Percentiles rank a stretch among this genome's conserved stretches.
These are phyloP conservation scores for Neoboletus magnificus DNA, from an alignment of 768 basidiomycete genomes.

Conservation along the genomic window DNA sequence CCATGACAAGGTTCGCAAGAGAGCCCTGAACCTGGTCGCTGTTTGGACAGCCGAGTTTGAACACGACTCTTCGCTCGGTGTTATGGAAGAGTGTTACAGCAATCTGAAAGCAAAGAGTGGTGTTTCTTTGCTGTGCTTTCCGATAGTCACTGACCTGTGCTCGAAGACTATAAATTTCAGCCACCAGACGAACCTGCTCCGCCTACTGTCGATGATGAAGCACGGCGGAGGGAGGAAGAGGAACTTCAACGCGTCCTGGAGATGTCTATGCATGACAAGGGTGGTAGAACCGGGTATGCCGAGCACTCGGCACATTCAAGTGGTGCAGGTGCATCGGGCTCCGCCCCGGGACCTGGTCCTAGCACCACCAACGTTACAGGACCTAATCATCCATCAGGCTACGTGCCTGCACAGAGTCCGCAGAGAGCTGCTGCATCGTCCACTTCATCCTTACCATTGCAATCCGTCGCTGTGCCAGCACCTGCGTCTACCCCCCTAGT, in stretches of 20 bases:
- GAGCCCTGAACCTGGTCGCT: conserved; percentile 68
- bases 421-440: conserved; percentile 31
- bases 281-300: conserved; percentile 63
- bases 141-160: conserved; percentile 10
- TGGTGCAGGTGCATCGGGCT: conserved; percentile 35
- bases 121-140: conserved; percentile 6
- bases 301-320: conserved; percentile 40
- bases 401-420: conserved; percentile 55
- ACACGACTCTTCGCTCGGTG: conserved; percentile 70
- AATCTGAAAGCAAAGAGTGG: conserved; percentile 79
- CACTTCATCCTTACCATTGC: conserved; percentile 25
- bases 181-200: conserved; percentile 59
- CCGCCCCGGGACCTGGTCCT: conserved; percentile 21
- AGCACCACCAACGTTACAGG: conserved; percentile 18
- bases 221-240: conserved; percentile 84
- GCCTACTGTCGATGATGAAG: conserved; percentile 72
- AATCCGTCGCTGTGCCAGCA: conserved; percentile 14
- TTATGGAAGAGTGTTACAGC: conserved; percentile 91
- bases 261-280: conserved; percentile 89
- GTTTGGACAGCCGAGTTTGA: conserved; percentile 86
- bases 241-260: conserved; percentile 91
- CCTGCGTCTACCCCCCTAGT: conserved; percentile 42
- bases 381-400: conserved; percentile 49
- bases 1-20: conserved; percentile 84
- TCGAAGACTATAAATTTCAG: conserved; percentile 70